Evolutionary conservation across 176 grass and related monocot genomes (phyloP).

Genomic region (Tuctoria greenei): DNA sequence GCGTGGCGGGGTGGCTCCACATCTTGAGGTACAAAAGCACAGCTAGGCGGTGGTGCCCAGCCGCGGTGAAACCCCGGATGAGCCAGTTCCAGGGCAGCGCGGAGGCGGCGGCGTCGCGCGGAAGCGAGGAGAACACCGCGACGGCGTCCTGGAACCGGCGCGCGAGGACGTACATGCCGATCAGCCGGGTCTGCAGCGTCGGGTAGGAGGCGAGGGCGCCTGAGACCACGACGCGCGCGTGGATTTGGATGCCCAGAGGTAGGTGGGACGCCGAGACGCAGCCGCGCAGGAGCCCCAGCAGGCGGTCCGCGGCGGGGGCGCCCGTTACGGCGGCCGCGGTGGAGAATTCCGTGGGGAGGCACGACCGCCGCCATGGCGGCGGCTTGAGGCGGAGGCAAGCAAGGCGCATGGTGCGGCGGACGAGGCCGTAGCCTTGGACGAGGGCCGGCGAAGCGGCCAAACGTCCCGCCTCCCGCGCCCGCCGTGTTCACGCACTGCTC

Average conservation of each 20-base stretch:
- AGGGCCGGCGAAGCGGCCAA: not conserved
- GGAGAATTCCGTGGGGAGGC: too few species aligned
- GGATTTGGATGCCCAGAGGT: slow-evolving; percentile 53
- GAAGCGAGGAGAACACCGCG: slow-evolving; percentile 56
- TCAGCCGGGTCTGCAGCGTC: slow-evolving; percentile 43
- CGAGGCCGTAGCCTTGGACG: slow-evolving; percentile 2
- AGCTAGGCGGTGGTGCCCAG: slow-evolving; percentile 44
- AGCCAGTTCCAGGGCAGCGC: slow-evolving; percentile 93
- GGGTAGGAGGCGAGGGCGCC: slow-evolving; percentile 23
- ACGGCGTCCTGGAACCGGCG: slow-evolving; percentile 67
- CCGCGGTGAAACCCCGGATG: slow-evolving; percentile 67
- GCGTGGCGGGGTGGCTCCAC: slow-evolving; percentile 53
- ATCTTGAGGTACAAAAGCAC: slow-evolving; percentile 84
- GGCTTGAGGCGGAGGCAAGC: not conserved
- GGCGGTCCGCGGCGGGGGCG: not conserved
- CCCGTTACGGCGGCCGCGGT: not conserved
- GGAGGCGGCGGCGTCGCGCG: slow-evolving; percentile 27
- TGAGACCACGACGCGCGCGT: slow-evolving; percentile 55
- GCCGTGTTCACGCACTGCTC: too few species aligned
- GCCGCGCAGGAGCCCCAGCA: slow-evolving; percentile 53
- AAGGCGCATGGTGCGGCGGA: slow-evolving; percentile 30
- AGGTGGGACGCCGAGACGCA: slow-evolving; percentile 53
- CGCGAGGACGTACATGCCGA: slow-evolving; percentile 70
- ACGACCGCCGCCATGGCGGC: not conserved
- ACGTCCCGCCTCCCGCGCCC: too few species aligned